Percentiles rank a stretch among this genome's conserved stretches.
Evolutionary conservation across 2,329 filamentous ascomycete species (phyloP).

Genomic region (Colletotrichum spaethianum): DNA sequence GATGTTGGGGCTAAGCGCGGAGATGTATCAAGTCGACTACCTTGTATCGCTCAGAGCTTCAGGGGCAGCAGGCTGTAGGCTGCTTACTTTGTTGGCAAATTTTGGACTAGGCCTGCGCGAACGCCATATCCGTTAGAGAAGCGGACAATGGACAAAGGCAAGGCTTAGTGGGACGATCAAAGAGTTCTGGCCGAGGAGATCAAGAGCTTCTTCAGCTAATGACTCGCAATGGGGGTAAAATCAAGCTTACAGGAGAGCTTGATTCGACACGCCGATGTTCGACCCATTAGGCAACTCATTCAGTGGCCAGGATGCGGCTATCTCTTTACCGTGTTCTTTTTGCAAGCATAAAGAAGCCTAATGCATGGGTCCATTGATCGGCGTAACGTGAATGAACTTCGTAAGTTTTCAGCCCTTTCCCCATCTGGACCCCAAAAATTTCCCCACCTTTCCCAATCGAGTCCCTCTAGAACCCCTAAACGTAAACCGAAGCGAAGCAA

Average conservation of each 20-base stretch:
- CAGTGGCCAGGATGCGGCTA: no score
- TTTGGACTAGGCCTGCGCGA: neutral
- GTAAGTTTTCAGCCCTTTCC: no score
- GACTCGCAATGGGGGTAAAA: constrained; percentile 16
- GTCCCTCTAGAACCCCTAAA: constrained; percentile 9
- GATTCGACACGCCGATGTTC: no score
- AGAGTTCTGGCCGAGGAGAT: constrained; percentile 14
- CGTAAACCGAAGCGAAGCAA: neutral
- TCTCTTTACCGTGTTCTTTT: neutral
- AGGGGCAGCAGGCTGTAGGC: constrained; percentile 14
- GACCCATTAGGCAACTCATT: neutral
- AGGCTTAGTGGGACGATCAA: neutral
- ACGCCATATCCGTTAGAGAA: constrained; percentile 3
- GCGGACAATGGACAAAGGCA: constrained; percentile 8
- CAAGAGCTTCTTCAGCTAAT: neutral
- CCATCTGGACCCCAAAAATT: neutral
- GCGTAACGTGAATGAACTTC: neutral
- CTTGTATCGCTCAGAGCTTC: neutral
- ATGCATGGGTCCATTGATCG: neutral
- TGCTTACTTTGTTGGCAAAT: neutral
- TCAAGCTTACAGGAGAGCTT: neutral
- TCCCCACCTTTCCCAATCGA: neutral
- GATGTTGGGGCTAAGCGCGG: neutral
- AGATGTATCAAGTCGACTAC: neutral
- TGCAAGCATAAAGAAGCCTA: no score